phyloP scores from a whole-genome alignment of 2,329 filamentous ascomycete species.

The Coniochaeta prunicola region DNA sequence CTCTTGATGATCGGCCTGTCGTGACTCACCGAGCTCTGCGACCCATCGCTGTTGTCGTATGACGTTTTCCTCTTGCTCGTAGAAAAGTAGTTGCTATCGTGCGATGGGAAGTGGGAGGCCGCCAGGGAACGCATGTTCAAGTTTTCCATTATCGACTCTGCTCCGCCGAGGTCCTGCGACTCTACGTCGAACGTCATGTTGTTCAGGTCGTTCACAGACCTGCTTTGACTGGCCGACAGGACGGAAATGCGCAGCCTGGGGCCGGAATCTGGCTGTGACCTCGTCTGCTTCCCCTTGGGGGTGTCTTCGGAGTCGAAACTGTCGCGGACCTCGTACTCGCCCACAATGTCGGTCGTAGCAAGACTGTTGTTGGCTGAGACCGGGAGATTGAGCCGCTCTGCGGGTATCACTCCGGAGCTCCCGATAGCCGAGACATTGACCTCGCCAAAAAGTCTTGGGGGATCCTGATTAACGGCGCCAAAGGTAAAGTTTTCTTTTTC shows the following conservation, averaged over 20 bases:
- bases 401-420: slow-evolving; percentile 43
- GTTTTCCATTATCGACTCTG: slow-evolving; percentile 35
- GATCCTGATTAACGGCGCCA: slow-evolving; percentile 22
- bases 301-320: slow-evolving; percentile 40
- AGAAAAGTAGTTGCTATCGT: slow-evolving; percentile 19
- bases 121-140: slow-evolving; percentile 33
- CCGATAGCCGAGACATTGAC: slow-evolving; percentile 45
- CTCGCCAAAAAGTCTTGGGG: slow-evolving; percentile 45
- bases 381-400: slow-evolving; percentile 41
- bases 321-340: slow-evolving; percentile 34
- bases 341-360: slow-evolving; percentile 27
- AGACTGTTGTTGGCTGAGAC: slow-evolving; percentile 22
- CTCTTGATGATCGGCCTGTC: slow-evolving; percentile 46
- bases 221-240: slow-evolving; percentile 21
- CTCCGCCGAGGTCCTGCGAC: slow-evolving; percentile 48
- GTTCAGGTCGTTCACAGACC: slow-evolving; percentile 41
- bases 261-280: slow-evolving; percentile 11
- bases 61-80: slow-evolving; percentile 51
- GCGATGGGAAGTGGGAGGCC: slow-evolving; percentile 15
- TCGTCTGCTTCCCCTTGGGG: slow-evolving; percentile 13
- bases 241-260: slow-evolving; percentile 12
- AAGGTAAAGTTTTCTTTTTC: slow-evolving; percentile 75
- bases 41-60: slow-evolving; percentile 44
- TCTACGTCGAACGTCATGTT: slow-evolving; percentile 44
- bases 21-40: slow-evolving; percentile 23